A percentile compares a stretch with the other conserved stretches of the same genome.
These are phyloP conservation scores for Russula dissimulans DNA, from an alignment of 768 basidiomycete genomes.

Conservation along the genomic window DNA sequence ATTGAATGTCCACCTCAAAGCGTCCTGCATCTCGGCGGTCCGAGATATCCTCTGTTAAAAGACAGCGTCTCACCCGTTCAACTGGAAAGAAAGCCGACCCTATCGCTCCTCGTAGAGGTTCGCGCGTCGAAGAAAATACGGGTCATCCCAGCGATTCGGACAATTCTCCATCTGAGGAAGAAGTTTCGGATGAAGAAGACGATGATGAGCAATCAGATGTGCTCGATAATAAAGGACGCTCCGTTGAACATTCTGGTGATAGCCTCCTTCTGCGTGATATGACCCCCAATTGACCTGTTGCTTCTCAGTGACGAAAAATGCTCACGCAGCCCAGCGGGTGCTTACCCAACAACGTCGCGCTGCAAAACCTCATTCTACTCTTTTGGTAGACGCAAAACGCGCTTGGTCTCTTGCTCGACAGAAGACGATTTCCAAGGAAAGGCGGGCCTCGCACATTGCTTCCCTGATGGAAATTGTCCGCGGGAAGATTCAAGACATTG, in stretches of 20 bases:
- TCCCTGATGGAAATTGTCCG: constrained; percentile 69
- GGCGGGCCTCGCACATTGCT: constrained; percentile 66
- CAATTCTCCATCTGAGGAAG: not conserved
- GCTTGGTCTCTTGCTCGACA: constrained; percentile 71
- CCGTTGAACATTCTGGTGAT: not conserved
- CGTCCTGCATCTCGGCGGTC: constrained; percentile 1
- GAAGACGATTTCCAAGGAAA: constrained; percentile 56
- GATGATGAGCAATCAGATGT: constrained; percentile 24
- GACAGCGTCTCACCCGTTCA: not conserved
- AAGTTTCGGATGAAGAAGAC: constrained; percentile 13
- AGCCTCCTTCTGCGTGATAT: too few species aligned
- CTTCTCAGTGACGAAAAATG: constrained; percentile 48
- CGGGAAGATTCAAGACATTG: constrained; percentile 77
- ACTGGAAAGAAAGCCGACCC: not conserved
- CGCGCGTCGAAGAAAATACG: not conserved
- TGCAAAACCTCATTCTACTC: constrained; percentile 64
- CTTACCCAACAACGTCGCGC: constrained; percentile 63
- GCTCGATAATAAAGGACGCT: not conserved
- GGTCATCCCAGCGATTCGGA: not conserved
- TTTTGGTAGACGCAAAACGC: constrained; percentile 63
- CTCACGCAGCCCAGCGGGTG: constrained; percentile 60
- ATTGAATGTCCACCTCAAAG: constrained; percentile 9
- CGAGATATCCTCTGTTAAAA: not conserved
- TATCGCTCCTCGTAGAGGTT: not conserved
- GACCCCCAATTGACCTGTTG: not conserved